A percentile compares a stretch with the other conserved stretches of the same genome.
These are phyloP conservation scores for Boletus vinaceobasis DNA, from an alignment of 768 basidiomycete species.

Conservation along the genomic window DNA sequence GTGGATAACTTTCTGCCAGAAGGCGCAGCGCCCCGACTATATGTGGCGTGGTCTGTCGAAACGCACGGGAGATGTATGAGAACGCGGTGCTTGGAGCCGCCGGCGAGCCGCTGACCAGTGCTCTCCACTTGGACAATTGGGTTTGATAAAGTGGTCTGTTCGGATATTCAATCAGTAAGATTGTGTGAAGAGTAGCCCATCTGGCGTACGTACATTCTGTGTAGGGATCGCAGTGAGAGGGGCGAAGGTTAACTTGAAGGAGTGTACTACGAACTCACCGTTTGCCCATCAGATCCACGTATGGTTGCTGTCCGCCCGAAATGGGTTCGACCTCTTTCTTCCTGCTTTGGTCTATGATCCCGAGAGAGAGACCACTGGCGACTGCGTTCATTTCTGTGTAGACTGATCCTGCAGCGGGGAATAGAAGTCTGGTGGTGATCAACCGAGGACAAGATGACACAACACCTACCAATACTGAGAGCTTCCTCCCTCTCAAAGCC, in stretches of 20 bases:
- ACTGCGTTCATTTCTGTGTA: slow-evolving; percentile 93
- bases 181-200: not conserved
- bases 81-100: slow-evolving; percentile 73
- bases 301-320: slow-evolving; percentile 67
- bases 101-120: slow-evolving; percentile 67
- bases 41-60: slow-evolving; percentile 75
- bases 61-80: slow-evolving; percentile 75
- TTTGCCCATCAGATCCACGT: slow-evolving; percentile 81
- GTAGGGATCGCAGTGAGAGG: not conserved
- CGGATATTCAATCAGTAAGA: slow-evolving; percentile 5
- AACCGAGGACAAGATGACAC: not conserved
- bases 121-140: slow-evolving; percentile 72
- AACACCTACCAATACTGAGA: slow-evolving; percentile 75
- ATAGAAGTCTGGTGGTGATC: not conserved
- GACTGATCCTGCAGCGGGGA: slow-evolving; percentile 63
- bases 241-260: not conserved
- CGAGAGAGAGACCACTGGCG: slow-evolving; percentile 79
- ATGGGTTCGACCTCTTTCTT: slow-evolving; percentile 54
- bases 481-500: slow-evolving; percentile 90
- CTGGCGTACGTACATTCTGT: slow-evolving; percentile 39
- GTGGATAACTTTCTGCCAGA: slow-evolving; percentile 57
- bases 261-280: slow-evolving; percentile 38
- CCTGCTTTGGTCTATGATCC: slow-evolving; percentile 61
- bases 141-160: slow-evolving; percentile 77
- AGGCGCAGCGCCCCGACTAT: slow-evolving; percentile 75